phyloP scores from a whole-genome alignment of 352 stramenopile genomes.

The Pseudoperonospora humuli region DNA sequence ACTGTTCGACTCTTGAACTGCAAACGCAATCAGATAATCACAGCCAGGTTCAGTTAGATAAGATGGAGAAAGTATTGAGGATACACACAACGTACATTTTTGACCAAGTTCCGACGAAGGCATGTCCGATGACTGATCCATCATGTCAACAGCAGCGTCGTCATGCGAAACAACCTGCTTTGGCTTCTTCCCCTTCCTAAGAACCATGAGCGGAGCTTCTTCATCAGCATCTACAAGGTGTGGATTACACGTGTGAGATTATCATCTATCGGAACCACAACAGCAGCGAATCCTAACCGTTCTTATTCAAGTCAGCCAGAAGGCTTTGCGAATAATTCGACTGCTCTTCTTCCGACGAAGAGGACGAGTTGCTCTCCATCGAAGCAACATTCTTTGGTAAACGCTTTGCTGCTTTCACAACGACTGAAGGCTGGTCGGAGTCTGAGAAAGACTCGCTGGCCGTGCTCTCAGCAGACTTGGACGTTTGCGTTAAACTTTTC shows the following conservation, averaged over 20 bases:
- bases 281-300: slow-evolving; percentile 35
- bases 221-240: slow-evolving; percentile 25
- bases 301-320: slow-evolving; percentile 59
- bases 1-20: slow-evolving; percentile 54
- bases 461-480: slow-evolving; percentile 20
- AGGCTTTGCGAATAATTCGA: slow-evolving; percentile 72
- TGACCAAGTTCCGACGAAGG: slow-evolving; percentile 40
- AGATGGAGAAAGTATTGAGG: background rate
- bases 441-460: slow-evolving; percentile 29
- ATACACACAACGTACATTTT: slow-evolving; percentile 32
- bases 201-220: slow-evolving; percentile 13
- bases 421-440: slow-evolving; percentile 3
- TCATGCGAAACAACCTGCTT: slow-evolving; percentile 24
- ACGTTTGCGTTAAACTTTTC: slow-evolving; percentile 17
- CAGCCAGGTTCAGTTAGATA: background rate
- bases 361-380: slow-evolving; percentile 27
- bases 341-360: slow-evolving; percentile 48
- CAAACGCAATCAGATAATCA: background rate
- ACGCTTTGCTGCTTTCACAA: slow-evolving; percentile 15
- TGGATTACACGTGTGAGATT: slow-evolving; percentile 11
- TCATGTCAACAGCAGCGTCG: slow-evolving; percentile 25
- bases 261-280: slow-evolving; percentile 14
- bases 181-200: slow-evolving; percentile 23
- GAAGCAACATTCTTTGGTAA: slow-evolving; percentile 11
- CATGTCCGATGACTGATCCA: slow-evolving; percentile 37